A percentile compares a stretch with the other conserved stretches of the same genome.
phyloP scores from a whole-genome alignment of 2,329 filamentous ascomycete species.

The Phyllosticta citrichinensis region DNA sequence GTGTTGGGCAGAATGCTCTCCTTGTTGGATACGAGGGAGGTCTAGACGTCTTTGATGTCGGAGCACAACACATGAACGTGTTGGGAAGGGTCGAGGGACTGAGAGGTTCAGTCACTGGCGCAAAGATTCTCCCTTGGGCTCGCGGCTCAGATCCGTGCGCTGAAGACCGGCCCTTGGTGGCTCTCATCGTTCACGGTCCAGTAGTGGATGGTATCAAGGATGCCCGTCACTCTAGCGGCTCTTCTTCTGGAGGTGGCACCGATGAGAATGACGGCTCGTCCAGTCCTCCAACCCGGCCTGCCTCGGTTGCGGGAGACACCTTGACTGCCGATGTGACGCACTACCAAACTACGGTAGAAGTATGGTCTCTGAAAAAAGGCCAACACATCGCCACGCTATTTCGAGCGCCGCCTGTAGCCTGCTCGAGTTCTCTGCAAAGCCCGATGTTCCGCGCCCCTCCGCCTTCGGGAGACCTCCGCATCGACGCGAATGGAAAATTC shows the following conservation, averaged over 20 bases:
- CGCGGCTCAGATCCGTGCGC: constrained; percentile 42
- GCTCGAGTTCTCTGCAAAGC: constrained; percentile 48
- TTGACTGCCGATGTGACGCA: constrained; percentile 37
- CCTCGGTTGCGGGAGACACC: constrained; percentile 20
- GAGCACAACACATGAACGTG: constrained; percentile 60
- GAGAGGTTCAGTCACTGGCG: constrained; percentile 67
- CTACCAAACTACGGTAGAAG: constrained; percentile 80
- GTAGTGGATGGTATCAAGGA: constrained; percentile 41
- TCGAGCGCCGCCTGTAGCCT: constrained; percentile 52
- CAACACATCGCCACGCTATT: constrained; percentile 64
- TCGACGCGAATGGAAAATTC: constrained; percentile 63
- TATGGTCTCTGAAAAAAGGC: constrained; percentile 76
- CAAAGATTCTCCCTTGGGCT: constrained; percentile 70
- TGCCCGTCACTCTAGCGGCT: constrained; percentile 23
- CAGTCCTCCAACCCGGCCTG: constrained; percentile 27
- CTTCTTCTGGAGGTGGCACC: constrained; percentile 23
- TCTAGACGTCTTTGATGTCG: constrained; percentile 64
- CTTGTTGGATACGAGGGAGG: constrained; percentile 73
- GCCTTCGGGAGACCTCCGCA: constrained; percentile 61
- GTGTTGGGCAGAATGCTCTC: constrained; percentile 50
- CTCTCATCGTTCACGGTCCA: constrained; percentile 71
- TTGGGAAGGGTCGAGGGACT: constrained; percentile 65
- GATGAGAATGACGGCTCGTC: constrained; percentile 24
- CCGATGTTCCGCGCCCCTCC: constrained; percentile 57
- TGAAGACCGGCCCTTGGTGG: constrained; percentile 61